Base-by-base conservation (phyloP, 495 filamentous ascomycete genomes). In the Lentithecium fluviatile region DNA sequence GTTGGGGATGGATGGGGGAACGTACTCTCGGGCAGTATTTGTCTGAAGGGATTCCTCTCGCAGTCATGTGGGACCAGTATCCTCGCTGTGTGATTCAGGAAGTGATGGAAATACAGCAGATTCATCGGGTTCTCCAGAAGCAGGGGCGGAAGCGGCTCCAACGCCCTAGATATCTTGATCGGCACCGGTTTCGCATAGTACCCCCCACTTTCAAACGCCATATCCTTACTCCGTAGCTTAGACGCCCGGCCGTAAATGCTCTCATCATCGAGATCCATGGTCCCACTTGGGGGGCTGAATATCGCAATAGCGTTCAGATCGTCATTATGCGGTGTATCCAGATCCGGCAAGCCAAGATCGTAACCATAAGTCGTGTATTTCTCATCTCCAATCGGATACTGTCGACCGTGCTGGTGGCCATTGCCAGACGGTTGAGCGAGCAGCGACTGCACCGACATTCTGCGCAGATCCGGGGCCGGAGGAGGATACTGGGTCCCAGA, bases 1-100 rank as follows among this genome's bases (percentile, higher is more conserved):
- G 26, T 10, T 37, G n/a, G 15, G 10, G 23, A 37, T 10, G 20
- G 17, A 34, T 36, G 8, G 36, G 36, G 2, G 6, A 4, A 77
- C 83, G 76, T 77, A 87, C 84, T 88, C 47, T 82, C 77, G 6
- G 86, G 86, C 8, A 94, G 71, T 23, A 91, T 83, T 10, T 77
- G 85, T 42, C 83, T 78, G 67, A 93, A 90, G 0, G 88, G 85
- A 71, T 93, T 93, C 45, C 84, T 79, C 58, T 79, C 73, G 72
- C 88, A 87, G 62, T 91, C 86, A 69, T 93, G 88, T 0, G 88
- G 87, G 6, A 90, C 86, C 26, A 91, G 75, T 63, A 88, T 85
- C 46, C 81, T 75, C 5, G 88, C 88, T 10, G 88, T 92, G 72
- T 92, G 86, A 66, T 89, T 88, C 56, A 91, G 73, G 71, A 91